Evolutionary conservation across 73 alveolate genomes (phyloP).

Genomic region (Symbiodinium natans): DNA sequence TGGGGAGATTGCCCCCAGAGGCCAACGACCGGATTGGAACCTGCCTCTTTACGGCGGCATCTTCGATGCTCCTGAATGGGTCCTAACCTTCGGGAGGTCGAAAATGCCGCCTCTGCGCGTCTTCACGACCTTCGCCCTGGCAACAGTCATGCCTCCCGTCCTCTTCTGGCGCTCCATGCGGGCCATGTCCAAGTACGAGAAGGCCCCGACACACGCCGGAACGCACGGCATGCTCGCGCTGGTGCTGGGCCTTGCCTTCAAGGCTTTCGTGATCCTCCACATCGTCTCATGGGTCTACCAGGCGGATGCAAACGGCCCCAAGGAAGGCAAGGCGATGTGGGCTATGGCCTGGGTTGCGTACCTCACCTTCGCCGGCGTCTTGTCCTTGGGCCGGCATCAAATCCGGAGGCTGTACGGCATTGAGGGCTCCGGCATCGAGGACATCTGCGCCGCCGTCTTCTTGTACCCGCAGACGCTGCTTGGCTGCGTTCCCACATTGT

Average conservation of each 20-base stretch:
- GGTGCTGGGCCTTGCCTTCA: neutral
- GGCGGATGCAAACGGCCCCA: neutral
- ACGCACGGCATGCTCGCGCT: neutral
- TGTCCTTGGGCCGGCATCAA: slow-evolving; percentile 23
- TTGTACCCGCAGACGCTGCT: slow-evolving; percentile 35
- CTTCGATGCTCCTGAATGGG: slow-evolving; percentile 17
- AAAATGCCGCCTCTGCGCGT: neutral
- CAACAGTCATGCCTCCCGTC: neutral
- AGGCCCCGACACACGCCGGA: too few species aligned
- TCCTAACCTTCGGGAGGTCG: neutral
- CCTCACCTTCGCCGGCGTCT: neutral
- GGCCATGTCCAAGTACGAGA: neutral
- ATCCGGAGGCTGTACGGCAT: slow-evolving; percentile 33
- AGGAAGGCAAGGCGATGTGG: neutral
- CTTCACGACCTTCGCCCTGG: neutral
- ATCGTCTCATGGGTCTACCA: neutral
- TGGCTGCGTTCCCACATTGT: neutral
- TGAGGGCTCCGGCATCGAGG: slow-evolving; percentile 63
- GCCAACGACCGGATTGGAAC: slow-evolving; percentile 32
- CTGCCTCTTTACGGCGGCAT: slow-evolving; percentile 31
- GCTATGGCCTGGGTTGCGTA: slow-evolving; percentile 23
- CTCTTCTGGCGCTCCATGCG: neutral
- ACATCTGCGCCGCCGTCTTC: slow-evolving; percentile 30
- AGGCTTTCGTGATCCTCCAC: slow-evolving; percentile 20
- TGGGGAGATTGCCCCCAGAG: slow-evolving; percentile 33